These are phyloP conservation scores for Ottelia alismoides DNA, from an alignment of 106 monocot genomes.

Conservation along the genomic window DNA sequence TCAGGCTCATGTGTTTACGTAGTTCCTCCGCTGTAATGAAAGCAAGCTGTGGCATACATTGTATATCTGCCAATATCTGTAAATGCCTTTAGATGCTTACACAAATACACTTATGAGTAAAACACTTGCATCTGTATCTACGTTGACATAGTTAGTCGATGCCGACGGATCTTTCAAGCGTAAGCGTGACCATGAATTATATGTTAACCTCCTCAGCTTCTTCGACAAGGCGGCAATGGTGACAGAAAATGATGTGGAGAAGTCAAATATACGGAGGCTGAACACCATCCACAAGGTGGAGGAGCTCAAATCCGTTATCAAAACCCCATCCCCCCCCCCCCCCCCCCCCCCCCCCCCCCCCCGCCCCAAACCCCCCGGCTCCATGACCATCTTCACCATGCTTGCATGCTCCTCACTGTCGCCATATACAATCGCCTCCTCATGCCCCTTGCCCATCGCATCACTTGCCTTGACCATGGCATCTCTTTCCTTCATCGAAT, in stretches of 20 bases:
- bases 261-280: slow-evolving; percentile 53
- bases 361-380: slow-evolving; percentile 82
- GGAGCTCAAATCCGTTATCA: slow-evolving; percentile 70
- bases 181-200: too few species aligned
- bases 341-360: slow-evolving; percentile 67
- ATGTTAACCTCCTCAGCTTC: too few species aligned
- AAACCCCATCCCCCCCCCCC: slow-evolving; percentile 56
- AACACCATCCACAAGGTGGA: slow-evolving; percentile 86
- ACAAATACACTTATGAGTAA: too few species aligned
- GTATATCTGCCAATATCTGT: too few species aligned
- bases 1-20: too few species aligned
- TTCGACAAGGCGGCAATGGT: slow-evolving; percentile 10
- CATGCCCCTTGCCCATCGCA: slow-evolving; percentile 47
- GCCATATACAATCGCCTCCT: slow-evolving; percentile 66
- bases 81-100: too few species aligned
- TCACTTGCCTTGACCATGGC: slow-evolving; percentile 59
- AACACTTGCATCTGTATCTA: too few species aligned
- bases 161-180: too few species aligned
- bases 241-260: background rate
- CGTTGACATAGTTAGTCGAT: too few species aligned
- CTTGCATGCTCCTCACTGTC: slow-evolving; percentile 62
- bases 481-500: slow-evolving; percentile 74
- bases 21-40: too few species aligned
- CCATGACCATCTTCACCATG: slow-evolving; percentile 77
- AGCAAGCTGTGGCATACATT: too few species aligned